Percentiles rank a stretch among this genome's conserved stretches.
Conservation (phyloP, 208 protist genomes). For the Crithidia thermophila region DNA sequence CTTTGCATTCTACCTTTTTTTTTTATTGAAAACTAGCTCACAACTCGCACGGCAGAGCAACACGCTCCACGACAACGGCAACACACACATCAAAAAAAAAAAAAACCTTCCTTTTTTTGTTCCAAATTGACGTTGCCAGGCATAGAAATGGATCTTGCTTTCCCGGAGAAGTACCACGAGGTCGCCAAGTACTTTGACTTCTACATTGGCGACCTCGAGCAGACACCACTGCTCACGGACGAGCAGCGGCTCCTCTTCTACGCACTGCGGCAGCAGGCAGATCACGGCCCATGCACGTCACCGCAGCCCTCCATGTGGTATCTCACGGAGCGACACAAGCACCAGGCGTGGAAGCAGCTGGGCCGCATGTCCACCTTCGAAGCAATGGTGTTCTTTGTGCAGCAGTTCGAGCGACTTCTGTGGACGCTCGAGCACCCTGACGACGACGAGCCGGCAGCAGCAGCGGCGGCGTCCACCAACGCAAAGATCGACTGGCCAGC, state of each 20-base stretch:
- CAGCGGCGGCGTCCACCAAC: neutral
- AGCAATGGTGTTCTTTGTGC: constrained; percentile 89
- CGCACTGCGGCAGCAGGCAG: constrained; percentile 70
- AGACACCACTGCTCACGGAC: constrained; percentile 45
- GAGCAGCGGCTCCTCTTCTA: constrained; percentile 75
- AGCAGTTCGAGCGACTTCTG: constrained; percentile 40
- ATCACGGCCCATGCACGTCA: constrained; percentile 64
- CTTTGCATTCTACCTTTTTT: constrained; percentile 19
- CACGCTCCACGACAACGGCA: neutral
- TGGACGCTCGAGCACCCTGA: constrained; percentile 16
- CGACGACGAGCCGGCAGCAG: neutral
- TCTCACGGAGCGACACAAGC: constrained; percentile 62
- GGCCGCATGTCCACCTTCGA: constrained; percentile 69
- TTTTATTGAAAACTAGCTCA: neutral
- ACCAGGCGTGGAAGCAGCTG: constrained; percentile 77
- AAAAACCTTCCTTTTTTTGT: constrained; percentile 2
- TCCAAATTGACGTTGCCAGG: too few species aligned
- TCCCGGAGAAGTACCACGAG: constrained; percentile 72
- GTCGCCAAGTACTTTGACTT: constrained; percentile 60
- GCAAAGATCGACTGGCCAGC: constrained; percentile 21
- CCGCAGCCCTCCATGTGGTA: constrained; percentile 70
- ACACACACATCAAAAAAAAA: too few species aligned
- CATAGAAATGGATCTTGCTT: constrained; percentile 72
- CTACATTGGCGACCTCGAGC: constrained; percentile 62
- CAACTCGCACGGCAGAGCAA: neutral